These are phyloP conservation scores for Phaffomyces antillensis DNA, from an alignment of 805 yeast genomes.

Conservation along the genomic window DNA sequence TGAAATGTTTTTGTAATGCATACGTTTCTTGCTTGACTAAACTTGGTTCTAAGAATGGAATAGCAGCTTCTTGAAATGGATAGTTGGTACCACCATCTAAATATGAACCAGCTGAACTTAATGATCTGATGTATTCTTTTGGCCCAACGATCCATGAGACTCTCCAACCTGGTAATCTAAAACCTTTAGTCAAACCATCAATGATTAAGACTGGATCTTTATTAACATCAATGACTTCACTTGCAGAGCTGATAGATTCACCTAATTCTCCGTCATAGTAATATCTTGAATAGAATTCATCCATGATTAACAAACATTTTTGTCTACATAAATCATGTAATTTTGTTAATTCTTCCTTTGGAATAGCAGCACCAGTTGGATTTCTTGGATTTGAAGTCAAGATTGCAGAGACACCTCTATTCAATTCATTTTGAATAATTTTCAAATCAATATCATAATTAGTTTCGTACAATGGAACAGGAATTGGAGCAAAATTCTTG, in stretches of 20 bases:
- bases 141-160: constrained; percentile 60
- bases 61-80: constrained; percentile 55
- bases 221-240: constrained; percentile 46
- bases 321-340: constrained; percentile 46
- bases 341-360: constrained; percentile 37
- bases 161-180: constrained; percentile 60
- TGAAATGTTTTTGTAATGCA: constrained; percentile 51
- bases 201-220: constrained; percentile 52
- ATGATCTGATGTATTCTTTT: constrained; percentile 47
- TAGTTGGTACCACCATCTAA: constrained; percentile 57
- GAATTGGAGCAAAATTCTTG: constrained; percentile 57
- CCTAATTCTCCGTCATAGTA: constrained; percentile 51
- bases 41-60: constrained; percentile 45
- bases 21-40: constrained; percentile 45
- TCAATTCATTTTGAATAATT: constrained; percentile 43
- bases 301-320: constrained; percentile 52
- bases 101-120: constrained; percentile 52
- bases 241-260: constrained; percentile 43
- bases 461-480: constrained; percentile 51
- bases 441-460: constrained; percentile 49
- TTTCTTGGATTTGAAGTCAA: constrained; percentile 57
- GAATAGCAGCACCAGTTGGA: constrained; percentile 52
- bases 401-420: constrained; percentile 51
- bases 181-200: constrained; percentile 55
- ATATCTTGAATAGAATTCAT: constrained; percentile 54